phyloP scores from a whole-genome alignment of 495 filamentous ascomycete genomes.

The Lasiosphaeria hispida region DNA sequence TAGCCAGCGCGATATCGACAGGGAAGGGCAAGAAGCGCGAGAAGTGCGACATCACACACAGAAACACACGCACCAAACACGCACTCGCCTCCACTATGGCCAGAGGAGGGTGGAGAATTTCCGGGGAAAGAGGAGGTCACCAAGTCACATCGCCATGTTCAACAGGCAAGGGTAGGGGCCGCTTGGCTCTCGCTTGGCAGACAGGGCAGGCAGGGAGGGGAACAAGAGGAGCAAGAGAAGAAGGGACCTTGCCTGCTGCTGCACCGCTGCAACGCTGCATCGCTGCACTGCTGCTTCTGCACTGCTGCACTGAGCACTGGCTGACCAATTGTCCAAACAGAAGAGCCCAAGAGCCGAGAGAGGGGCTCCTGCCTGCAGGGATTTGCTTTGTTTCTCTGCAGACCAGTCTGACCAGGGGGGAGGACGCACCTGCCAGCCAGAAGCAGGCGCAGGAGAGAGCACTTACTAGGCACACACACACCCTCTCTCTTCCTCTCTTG shows the following conservation, averaged over 20 bases:
- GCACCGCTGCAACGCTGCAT: too few relatives aligned
- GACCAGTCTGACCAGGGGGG: too few relatives aligned
- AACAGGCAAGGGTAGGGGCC: too few relatives aligned
- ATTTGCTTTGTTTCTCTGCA: neutral
- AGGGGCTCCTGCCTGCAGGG: conserved; percentile 10
- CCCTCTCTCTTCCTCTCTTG: neutral
- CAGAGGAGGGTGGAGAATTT: conserved; percentile 21
- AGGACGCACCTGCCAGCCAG: too few relatives aligned
- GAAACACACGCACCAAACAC: neutral
- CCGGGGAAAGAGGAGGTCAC: conserved; percentile 23
- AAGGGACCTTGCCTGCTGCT: too few relatives aligned
- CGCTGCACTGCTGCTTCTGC: too few relatives aligned
- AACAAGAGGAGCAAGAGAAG: too few relatives aligned
- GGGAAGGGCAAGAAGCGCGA: neutral
- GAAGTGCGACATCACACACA: neutral
- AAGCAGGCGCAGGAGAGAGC: too few relatives aligned
- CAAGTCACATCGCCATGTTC: neutral
- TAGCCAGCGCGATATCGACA: neutral
- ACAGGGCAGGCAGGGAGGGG: too few relatives aligned
- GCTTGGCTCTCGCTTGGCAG: too few relatives aligned
- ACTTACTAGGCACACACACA: too few relatives aligned
- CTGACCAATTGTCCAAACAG: conserved; percentile 17
- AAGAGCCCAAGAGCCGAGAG: conserved; percentile 3
- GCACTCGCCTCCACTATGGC: conserved; percentile 8
- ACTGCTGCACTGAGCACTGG: too few relatives aligned